Evolutionary conservation across 1,139 yeast genomes (phyloP).

Genomic region (Pneumocystis oryctolagi): DNA sequence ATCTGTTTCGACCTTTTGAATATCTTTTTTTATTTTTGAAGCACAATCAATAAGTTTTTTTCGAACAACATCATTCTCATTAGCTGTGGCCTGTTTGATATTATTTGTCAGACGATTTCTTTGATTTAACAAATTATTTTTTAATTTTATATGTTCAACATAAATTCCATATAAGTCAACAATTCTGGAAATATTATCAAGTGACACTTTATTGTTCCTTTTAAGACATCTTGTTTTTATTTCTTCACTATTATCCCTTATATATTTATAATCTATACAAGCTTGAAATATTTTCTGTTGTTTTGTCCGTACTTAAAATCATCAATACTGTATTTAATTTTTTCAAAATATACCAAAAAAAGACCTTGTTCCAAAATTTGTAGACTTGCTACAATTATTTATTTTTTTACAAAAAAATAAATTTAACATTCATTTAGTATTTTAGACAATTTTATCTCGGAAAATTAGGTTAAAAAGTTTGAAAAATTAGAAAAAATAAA

Average conservation of each 20-base stretch:
- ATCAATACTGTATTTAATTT: neutral
- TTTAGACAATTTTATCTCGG: neutral
- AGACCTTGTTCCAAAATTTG: neutral
- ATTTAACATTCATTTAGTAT: neutral
- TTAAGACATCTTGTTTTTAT: constrained; percentile 9
- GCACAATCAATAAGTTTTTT: constrained; percentile 8
- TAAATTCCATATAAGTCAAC: constrained; percentile 8
- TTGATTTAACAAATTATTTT: constrained; percentile 9
- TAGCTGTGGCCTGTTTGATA: constrained; percentile 6
- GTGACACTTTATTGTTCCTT: constrained; percentile 12
- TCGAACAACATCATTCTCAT: neutral
- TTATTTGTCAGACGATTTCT: constrained; percentile 11
- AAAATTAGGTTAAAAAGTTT: neutral
- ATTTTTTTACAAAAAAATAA: neutral
- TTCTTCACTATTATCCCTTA: constrained; percentile 8
- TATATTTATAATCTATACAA: constrained; percentile 7
- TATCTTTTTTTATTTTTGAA: constrained; percentile 12
- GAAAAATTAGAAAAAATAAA: neutral
- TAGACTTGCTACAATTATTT: neutral
- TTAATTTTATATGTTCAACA: constrained; percentile 5
- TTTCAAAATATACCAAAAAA: neutral
- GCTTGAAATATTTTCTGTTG: neutral
- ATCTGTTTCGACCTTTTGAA: constrained; percentile 10
- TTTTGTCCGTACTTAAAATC: neutral
- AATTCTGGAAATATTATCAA: constrained; percentile 12